Conservation (phyloP, 768 basidiomycete genomes). For the Trametes villosa region DNA sequence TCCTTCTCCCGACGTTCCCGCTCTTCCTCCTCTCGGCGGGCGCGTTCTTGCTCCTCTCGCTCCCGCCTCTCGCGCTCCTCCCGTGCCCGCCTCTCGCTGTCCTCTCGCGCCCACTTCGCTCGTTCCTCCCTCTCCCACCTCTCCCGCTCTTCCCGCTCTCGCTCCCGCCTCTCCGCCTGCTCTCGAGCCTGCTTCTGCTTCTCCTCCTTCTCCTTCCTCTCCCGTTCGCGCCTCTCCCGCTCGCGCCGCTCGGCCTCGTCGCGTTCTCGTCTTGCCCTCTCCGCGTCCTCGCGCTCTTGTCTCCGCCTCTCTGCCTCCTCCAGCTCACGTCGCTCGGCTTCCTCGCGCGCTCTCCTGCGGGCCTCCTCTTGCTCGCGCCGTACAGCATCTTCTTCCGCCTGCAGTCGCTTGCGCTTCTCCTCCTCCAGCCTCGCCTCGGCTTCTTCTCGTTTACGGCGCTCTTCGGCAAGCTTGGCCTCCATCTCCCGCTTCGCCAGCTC, state of each 20-base stretch:
- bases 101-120: constrained; percentile 33
- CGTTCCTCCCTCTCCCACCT: constrained; percentile 41
- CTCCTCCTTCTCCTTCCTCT: constrained; percentile 17
- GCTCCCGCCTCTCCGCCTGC: constrained; percentile 31
- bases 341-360: constrained; percentile 27
- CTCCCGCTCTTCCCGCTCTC: constrained; percentile 40
- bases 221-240: constrained; percentile 25
- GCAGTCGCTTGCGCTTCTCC: constrained; percentile 30
- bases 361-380: constrained; percentile 41
- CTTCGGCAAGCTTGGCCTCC: constrained; percentile 32
- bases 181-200: constrained; percentile 27
- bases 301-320: constrained; percentile 23
- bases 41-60: constrained; percentile 36
- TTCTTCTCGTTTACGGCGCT: constrained; percentile 35
- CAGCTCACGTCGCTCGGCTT: constrained; percentile 21
- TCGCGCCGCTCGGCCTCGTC: constrained; percentile 32
- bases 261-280: constrained; percentile 19
- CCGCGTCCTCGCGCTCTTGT: constrained; percentile 13
- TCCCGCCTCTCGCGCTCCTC: constrained; percentile 5
- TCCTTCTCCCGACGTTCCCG: constrained; percentile 41
- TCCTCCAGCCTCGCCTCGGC: constrained; percentile 40
- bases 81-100: constrained; percentile 22
- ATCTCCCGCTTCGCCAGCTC: constrained; percentile 35
- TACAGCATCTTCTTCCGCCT: constrained; percentile 32
- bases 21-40: neutral